Evolutionary conservation across 768 basidiomycete species (phyloP), one percentile per base, ranked within the genome.

Genomic region (Tylopilus subfusipes): DNA sequence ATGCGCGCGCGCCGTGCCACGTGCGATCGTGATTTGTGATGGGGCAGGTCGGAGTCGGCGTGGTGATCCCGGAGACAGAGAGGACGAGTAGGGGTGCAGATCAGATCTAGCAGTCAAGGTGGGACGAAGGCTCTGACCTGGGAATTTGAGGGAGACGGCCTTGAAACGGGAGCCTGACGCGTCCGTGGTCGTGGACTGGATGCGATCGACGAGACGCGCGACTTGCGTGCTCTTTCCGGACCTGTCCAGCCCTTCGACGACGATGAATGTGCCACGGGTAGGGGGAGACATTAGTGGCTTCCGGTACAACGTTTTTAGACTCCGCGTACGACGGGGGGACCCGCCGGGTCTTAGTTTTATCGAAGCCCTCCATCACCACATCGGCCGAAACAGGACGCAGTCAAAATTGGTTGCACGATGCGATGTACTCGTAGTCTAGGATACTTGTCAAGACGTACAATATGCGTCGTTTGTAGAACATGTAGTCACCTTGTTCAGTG

Each of bases 191-290:
- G 18, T 5, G 22, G 58, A 39, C 64, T 81, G 72, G 42, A 95
- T 75, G 42, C 77, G 78, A 0, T 77, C 67, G 38, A 81, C 75
- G 29, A 97, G 82, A 18, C 75, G 72, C 0, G 79, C 73, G 0
- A 85, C 84, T 66, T 98, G 96, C 0, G 94, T 99, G 30, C 88
- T 90, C 69, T 98, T 98, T 16, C 97, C 97, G 0, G 91, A 93
- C 56, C 90, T 79, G 68, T 98, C 96, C n/a, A 98, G 83, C 14
- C 96, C 97, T 71, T 98, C 95, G 48, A 98, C 78, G 34, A 93
- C 94, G 66, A 98, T 88, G 73, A 98, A 94, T 8, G 88, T 80
- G 0, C 90, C 91, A 16, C 88, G 79, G 2, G 64, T 10, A 52
- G 59, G 29, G 39, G 39, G 14, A 11, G 52, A 53, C 53, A 53